Evolutionary conservation across 2,329 filamentous ascomycete species (phyloP), one percentile per base, ranked within the genome.

Genomic region (Penicillium fuscoglaucum): DNA sequence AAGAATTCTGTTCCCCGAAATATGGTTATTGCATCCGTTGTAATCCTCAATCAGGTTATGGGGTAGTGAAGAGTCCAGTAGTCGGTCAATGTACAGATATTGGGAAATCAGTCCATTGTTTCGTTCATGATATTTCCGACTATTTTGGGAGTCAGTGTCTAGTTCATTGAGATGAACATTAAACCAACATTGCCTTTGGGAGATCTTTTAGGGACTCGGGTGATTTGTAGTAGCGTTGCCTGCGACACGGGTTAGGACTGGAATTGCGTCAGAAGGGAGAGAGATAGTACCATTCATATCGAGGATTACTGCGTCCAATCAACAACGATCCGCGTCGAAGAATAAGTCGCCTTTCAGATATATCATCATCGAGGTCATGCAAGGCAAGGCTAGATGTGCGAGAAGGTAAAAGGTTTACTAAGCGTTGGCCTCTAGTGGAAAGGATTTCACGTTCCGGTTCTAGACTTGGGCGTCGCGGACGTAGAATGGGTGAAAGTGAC

Each of bases 11-110:
- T 26, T 48, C 19, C 37, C 21, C 7, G 45, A 17, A n/a, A 6
- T 9, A 6, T 55, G 26, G 8, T 44, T 47, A 24, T 57, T 57
- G 31, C 57, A 54, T n/a, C 52, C 62, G 15, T 60, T 57, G 74
- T 96, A 97, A 75, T 97, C 93, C 70, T 96, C 93, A 58, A 98
- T 87, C 45, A 98, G 81, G 68, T 93, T 88, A 70, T 96, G 93
- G 2, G 93, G 93, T n/a, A 96, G 84, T 31, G 91, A 93, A 9
- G 91, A 96, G 76, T 96, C 92, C 61, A 98, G 83, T 57, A 98
- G 81, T 52, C 89, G 86, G 76, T 97, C 93, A 67, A 97, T 96
- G 73, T 96, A 97, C 62, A 96, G 82, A 73, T 97, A 98, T 72
- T 96, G 90, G 73, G 95, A 90, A 59, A 98, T 87, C 44, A 97